Evolutionary conservation across 257 asterid species (phyloP).

Genomic region (Jaltomata sinuosa): DNA sequence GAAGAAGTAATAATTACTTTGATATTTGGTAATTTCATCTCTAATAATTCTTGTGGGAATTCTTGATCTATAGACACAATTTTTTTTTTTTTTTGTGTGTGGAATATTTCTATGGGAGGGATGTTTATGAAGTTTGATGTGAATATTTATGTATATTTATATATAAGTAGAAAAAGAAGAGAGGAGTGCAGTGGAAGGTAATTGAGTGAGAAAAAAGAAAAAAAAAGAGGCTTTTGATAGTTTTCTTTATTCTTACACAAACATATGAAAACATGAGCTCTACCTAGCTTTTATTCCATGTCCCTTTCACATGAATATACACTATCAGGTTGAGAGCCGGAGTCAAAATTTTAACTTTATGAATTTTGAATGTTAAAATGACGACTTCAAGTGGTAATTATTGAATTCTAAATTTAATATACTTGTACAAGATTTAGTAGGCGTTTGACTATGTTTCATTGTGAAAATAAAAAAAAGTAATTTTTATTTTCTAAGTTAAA

Average conservation of each 20-base stretch:
- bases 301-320: not conserved
- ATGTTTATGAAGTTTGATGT: not conserved
- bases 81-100: not conserved
- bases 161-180: not conserved
- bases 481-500: no score
- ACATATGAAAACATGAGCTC: not conserved
- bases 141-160: not conserved
- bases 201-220: not conserved
- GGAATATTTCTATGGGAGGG: not conserved
- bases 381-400: not conserved
- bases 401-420: no score
- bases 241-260: not conserved
- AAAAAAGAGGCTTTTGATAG: not conserved
- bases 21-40: not conserved
- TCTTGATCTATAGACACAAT: slow-evolving; percentile 47
- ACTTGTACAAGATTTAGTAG: no score
- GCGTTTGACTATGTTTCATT: no score
- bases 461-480: no score
- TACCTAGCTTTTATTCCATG: not conserved
- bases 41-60: slow-evolving; percentile 10
- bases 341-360: not conserved
- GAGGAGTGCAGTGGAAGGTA: not conserved
- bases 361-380: fast-evolving
- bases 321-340: fast-evolving
- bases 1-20: not conserved